Percentiles rank a stretch among this genome's conserved stretches.
Evolutionary conservation across 139 green algal species (phyloP).

Genomic region (Microglena sp.): DNA sequence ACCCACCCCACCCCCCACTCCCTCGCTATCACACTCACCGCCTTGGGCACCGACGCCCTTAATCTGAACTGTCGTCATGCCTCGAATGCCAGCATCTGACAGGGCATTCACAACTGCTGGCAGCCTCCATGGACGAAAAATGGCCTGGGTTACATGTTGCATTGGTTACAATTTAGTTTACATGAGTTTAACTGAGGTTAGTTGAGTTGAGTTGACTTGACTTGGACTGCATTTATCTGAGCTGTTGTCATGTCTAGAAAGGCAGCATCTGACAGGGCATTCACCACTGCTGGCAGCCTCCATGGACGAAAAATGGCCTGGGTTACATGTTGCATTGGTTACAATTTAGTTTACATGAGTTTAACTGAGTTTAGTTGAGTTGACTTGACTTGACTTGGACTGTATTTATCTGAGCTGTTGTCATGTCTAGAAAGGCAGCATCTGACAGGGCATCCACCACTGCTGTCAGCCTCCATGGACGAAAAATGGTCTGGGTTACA

Average conservation of each 20-base stretch:
- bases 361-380: no score
- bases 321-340: no score
- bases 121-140: constrained; percentile 72
- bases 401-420: constrained; percentile 51
- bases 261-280: constrained; percentile 43
- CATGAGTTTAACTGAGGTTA: no score
- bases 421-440: constrained; percentile 70
- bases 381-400: no score
- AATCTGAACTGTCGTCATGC: constrained; percentile 64
- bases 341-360: no score
- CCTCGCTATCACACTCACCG: no score
- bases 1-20: no score
- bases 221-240: constrained; percentile 51
- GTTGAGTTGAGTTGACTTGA: no score
- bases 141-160: no score
- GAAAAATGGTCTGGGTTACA: constrained; percentile 69
- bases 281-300: constrained; percentile 55
- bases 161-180: no score
- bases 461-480: constrained; percentile 61
- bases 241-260: constrained; percentile 72
- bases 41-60: constrained; percentile 66
- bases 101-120: constrained; percentile 54
- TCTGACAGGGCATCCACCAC: constrained; percentile 50
- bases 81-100: constrained; percentile 52
- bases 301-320: constrained; percentile 72